A percentile compares a stretch with the other conserved stretches of the same genome.
These are phyloP conservation scores for Schoenoplectus tabernaemontani DNA, from an alignment of 202 grass and related monocot species.

Conservation along the genomic window DNA sequence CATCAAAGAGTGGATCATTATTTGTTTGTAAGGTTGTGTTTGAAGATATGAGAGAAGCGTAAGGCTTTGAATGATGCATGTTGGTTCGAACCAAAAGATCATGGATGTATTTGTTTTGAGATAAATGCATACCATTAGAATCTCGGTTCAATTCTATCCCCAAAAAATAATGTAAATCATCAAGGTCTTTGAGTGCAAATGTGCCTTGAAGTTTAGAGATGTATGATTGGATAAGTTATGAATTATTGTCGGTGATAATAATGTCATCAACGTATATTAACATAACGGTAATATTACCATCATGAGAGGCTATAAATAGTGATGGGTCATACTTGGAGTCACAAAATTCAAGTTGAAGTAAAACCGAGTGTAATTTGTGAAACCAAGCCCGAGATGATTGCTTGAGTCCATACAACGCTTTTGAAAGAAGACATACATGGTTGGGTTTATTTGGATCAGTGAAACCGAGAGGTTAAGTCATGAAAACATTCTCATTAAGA, in stretches of 20 bases:
- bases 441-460: background rate
- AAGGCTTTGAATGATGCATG: background rate
- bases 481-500: too few species aligned
- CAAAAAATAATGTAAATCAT: background rate
- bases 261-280: too few species aligned
- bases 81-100: background rate
- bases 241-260: too few species aligned
- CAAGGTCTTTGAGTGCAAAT: background rate
- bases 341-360: background rate
- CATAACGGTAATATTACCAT: too few species aligned
- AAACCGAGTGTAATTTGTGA: background rate
- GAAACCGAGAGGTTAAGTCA: background rate
- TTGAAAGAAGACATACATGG: background rate
- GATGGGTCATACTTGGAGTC: background rate
- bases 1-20: background rate
- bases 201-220: too few species aligned
- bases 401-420: background rate
- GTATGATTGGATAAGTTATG: too few species aligned
- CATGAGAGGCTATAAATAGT: too few species aligned
- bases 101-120: too few species aligned
- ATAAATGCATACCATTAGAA: rapidly evolving
- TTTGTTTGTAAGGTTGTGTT: background rate
- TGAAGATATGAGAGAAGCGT: background rate
- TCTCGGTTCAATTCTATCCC: background rate
- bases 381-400: background rate